These are phyloP conservation scores for Starmerella sp. DNA, from an alignment of 805 yeast genomes.

Conservation along the genomic window DNA sequence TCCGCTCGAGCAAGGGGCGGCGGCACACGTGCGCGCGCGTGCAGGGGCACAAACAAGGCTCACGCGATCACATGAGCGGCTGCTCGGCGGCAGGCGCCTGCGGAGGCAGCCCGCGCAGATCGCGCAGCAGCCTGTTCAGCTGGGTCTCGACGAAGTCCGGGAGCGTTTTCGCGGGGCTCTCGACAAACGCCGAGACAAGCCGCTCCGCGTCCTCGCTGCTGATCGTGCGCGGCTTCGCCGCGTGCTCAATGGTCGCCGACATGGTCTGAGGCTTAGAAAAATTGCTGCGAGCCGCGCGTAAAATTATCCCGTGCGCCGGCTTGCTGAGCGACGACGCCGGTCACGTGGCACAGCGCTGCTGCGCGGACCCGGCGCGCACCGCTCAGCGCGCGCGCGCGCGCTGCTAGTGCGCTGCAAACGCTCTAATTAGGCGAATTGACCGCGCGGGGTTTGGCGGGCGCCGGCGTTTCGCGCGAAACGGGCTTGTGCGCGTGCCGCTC, in stretches of 20 bases:
- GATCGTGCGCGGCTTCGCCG: conserved; percentile 5
- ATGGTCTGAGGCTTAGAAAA: neutral
- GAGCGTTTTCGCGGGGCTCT: conserved; percentile 28
- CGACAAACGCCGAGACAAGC: conserved; percentile 24
- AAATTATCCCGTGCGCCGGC: too few species aligned
- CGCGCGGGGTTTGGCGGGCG: too few species aligned
- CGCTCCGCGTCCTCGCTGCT: conserved; percentile 23
- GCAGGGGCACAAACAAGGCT: neutral
- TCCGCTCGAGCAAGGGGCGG: neutral
- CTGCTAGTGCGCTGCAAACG: too few species aligned
- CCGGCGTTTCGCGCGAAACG: too few species aligned
- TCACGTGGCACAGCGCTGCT: too few species aligned
- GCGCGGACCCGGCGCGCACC: too few species aligned
- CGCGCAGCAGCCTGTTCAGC: conserved; percentile 62
- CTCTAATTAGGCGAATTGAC: too few species aligned
- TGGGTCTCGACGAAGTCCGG: conserved; percentile 43
- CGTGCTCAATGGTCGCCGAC: conserved; percentile 17
- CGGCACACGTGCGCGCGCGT: neutral
- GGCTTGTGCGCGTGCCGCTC: too few species aligned
- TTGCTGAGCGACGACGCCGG: too few species aligned
- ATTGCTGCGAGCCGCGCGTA: neutral
- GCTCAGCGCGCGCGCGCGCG: too few species aligned
- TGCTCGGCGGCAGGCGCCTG: conserved; percentile 2
- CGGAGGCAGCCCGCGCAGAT: conserved; percentile 72
- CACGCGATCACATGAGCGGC: neutral